Base-by-base conservation (phyloP, 257 asterid genomes). In the Ilex asprella region DNA sequence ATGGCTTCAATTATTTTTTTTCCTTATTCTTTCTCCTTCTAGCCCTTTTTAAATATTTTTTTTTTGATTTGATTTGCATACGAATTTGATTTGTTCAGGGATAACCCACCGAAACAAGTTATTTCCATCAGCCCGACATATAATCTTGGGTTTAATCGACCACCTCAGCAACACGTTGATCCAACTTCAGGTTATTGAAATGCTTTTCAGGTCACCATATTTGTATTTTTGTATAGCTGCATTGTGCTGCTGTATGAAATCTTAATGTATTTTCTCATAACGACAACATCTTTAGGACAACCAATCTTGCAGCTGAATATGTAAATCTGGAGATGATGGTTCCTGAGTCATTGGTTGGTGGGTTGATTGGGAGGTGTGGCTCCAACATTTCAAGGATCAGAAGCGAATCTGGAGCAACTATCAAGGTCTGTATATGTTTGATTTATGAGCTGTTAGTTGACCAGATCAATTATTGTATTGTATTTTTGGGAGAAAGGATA, bases 341-440 rank as follows among this genome's bases (percentile, higher is more conserved):
- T 73, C 96, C 99, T 57, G 97, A 93, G 73, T 66, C 87, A 69
- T 75, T 93, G 71, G 96, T 91, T 65, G 96, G 99, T 4, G 97
- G 99, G 64, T 78, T 93, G 83, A 93, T 93, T 64, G 97, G 99
- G 62, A 81, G 97, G 79, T 87, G 84, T 59, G 99, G 97, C 49
- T 84, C 96, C 69, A 93, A 89, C 76, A 89, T 89, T 70, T 93
- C 97, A 30, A 81, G 99, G 83, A 93, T 93, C 72, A 80, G 96
- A 74, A 84, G 83, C 21, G 97, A 87, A 70, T 89, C 94, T 12
- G 97, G 97, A 75, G 97, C 97, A 67, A 78, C 85, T 31, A 84
- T 91, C 60, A 91, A 91, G 86, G 98, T 88, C 62, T 59, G 58
- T 64, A 35, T 39, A 7, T 44, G 9, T 7, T 7, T 44, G 50